Evolutionary conservation across 164 flowering plant species (phyloP), one percentile per base, ranked within the genome.

Genomic region (Sextonia rubra): DNA sequence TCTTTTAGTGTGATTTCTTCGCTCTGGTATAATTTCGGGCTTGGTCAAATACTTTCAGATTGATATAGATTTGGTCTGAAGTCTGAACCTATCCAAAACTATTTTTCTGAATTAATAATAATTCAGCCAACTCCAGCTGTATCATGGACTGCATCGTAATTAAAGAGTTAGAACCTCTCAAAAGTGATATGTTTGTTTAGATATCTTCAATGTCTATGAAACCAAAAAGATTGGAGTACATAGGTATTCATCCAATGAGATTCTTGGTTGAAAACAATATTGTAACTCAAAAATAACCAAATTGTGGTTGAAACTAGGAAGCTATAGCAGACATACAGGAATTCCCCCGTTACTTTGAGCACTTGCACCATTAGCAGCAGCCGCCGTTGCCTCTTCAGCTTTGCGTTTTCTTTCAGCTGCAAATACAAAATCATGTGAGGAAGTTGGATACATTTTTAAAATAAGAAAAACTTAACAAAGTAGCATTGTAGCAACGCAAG

Each of bases 381-480:
- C 74, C 76, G 85, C 70, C 27, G 78, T 68, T 69, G 83, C 70
- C 74, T 85, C 92, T 55, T 92, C 96, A 66, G 79, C 82, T 62
- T 83, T 89, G n/a, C 82, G 84, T 77, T 88, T 92, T 75, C 78
- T 91, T 78, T 94, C 98, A 84, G 91, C 97, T 94, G 89, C 75
- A 81, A 72, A 72, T 3, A 58, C n/a, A 74, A 64, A 74, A 44
- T 63, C 56, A 71, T 52, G n/a, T 60, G 66, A 48, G 12, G 55
- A 48, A 48, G 15, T 48, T 48, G 55, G 30, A 27, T 27, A 27
- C 30, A 37, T 37, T 4, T 37, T 37, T 37, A 8, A 37, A 37
- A 37, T 37, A 37, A 37, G 44, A 37, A 9, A 37, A 37, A 7
- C 7, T 5, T 37, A 3, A 37, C 11, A 37, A 37, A 37, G 44